Conservation (phyloP, 2,329 filamentous ascomycete species). For the Septoria petroselini region DNA sequence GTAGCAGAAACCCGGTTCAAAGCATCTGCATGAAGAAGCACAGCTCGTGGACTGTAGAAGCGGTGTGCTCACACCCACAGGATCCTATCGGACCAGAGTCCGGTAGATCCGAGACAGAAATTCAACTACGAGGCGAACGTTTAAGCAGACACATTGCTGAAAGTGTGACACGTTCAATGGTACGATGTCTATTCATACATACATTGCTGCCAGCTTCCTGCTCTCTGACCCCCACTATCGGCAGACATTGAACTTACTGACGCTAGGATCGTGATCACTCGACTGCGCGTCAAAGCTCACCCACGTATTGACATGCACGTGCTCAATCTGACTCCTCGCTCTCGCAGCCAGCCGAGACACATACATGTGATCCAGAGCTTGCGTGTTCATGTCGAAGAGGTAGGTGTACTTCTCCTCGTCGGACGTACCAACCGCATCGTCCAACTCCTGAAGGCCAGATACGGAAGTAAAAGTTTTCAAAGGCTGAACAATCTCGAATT, state of each 20-base stretch:
- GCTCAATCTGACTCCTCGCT: constrained; percentile 53
- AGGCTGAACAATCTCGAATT: constrained; percentile 63
- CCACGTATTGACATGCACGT: constrained; percentile 71
- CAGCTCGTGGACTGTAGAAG: too few relatives aligned
- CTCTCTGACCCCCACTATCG: too few relatives aligned
- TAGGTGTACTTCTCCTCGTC: constrained; percentile 66
- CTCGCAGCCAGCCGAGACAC: constrained; percentile 53
- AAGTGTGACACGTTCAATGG: too few relatives aligned
- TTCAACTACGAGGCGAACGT: too few relatives aligned
- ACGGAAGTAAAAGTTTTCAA: constrained; percentile 53
- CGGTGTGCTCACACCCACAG: too few relatives aligned
- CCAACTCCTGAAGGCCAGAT: constrained; percentile 60
- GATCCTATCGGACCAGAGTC: too few relatives aligned
- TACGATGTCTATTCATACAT: too few relatives aligned
- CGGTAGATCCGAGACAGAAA: too few relatives aligned
- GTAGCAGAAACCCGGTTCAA: too few relatives aligned
- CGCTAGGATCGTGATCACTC: constrained; percentile 67
- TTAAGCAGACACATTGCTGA: too few relatives aligned
- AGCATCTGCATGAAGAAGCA: too few relatives aligned
- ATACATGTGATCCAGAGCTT: constrained; percentile 69
- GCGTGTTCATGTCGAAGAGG: constrained; percentile 65
- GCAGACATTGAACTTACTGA: constrained; percentile 63
- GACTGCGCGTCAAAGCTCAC: constrained; percentile 54
- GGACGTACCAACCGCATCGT: constrained; percentile 55
- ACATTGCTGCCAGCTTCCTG: too few relatives aligned